Evolutionary conservation across 1,284 basidiomycete genomes (phyloP).

Genomic region (Veloboletus limbatus): DNA sequence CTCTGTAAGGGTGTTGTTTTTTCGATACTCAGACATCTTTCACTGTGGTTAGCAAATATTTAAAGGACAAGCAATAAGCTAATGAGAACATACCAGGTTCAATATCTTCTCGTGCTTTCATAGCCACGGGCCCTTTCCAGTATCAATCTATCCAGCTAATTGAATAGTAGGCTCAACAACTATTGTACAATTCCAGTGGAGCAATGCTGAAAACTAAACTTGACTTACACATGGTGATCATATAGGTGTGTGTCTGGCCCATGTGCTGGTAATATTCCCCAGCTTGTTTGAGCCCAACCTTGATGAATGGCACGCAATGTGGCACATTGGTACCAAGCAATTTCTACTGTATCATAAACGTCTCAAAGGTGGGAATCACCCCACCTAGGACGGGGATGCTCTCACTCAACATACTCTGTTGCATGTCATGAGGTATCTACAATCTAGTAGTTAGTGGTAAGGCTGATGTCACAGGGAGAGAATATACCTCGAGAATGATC

Average conservation of each 20-base stretch:
- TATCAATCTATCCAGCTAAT: not conserved
- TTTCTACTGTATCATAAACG: not conserved
- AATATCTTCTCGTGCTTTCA: not conserved
- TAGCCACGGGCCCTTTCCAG: not conserved
- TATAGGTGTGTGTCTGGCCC: not conserved
- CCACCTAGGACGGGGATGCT: not conserved
- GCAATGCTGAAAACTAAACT: too few relatives aligned
- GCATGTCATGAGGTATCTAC: not conserved
- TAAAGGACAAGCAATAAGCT: too few relatives aligned
- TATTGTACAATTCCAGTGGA: not conserved
- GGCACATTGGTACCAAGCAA: not conserved
- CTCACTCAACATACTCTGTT: not conserved
- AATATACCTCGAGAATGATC: not conserved
- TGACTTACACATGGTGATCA: slow-evolving; percentile 1
- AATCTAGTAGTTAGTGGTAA: too few relatives aligned
- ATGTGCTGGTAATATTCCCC: not conserved
- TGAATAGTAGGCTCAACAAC: not conserved
- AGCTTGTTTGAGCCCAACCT: not conserved
- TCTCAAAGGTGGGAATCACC: not conserved
- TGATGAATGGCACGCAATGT: not conserved
- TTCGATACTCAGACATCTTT: too few relatives aligned
- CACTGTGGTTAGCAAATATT: too few relatives aligned
- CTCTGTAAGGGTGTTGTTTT: too few relatives aligned
- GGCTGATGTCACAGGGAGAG: too few relatives aligned
- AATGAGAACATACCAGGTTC: not conserved